Evolutionary conservation across 331 rosid genomes (phyloP).

Genomic region (Telfairia occidentalis): DNA sequence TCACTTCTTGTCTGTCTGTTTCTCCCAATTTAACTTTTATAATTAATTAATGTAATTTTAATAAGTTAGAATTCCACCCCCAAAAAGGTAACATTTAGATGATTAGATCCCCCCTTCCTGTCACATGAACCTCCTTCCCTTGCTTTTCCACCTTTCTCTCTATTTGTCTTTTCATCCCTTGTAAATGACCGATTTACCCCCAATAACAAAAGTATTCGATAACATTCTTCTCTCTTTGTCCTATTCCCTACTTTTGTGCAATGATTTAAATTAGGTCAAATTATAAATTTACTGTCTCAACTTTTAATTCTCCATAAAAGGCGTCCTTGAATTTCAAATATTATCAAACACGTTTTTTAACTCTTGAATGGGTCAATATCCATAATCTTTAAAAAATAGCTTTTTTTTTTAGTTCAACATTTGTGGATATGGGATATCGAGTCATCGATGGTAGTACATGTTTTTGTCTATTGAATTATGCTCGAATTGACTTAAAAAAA

Average conservation of each 20-base stretch:
- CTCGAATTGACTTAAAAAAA: too few species aligned
- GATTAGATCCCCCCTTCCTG: not conserved
- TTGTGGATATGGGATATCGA: too few species aligned
- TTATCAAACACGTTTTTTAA: too few species aligned
- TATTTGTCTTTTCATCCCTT: not conserved
- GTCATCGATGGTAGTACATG: too few species aligned
- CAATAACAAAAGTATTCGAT: not conserved
- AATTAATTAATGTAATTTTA: conserved; percentile 6
- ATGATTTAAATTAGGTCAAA: not conserved
- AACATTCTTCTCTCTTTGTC: not conserved
- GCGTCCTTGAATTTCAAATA: too few species aligned
- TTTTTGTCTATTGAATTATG: too few species aligned
- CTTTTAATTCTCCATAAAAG: too few species aligned
- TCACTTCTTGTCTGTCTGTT: not conserved
- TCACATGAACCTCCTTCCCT: conserved; percentile 6
- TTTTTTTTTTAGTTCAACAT: too few species aligned
- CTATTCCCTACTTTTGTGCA: not conserved
- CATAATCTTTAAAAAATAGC: too few species aligned
- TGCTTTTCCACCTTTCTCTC: not conserved
- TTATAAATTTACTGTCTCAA: too few species aligned
- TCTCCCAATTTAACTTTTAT: not conserved
- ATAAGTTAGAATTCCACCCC: conserved; percentile 11
- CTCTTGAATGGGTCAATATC: too few species aligned
- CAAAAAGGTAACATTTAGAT: conserved; percentile 11
- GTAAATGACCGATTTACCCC: not conserved